These are phyloP conservation scores for Limonomyces culmigenus DNA, from an alignment of 1,284 basidiomycete species.

Conservation along the genomic window DNA sequence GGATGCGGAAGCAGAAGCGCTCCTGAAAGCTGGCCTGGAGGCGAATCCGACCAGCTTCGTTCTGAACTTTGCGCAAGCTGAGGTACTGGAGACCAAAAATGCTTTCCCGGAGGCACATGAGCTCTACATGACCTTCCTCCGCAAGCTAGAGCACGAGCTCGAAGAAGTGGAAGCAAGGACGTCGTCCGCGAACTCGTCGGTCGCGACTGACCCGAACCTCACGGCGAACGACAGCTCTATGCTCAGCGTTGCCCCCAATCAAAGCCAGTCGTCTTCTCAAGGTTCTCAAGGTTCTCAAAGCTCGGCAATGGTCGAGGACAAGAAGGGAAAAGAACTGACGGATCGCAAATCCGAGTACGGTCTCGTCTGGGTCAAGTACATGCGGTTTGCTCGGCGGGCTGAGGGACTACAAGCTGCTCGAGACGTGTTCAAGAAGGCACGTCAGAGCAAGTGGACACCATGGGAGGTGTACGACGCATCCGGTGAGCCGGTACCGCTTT, in stretches of 20 bases:
- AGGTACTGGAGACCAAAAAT: conserved; percentile 55
- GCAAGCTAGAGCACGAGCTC: conserved; percentile 52
- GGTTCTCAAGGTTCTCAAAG: conserved; percentile 26
- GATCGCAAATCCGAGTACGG: conserved; percentile 53
- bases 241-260: conserved; percentile 11
- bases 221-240: conserved; percentile 7
- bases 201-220: neutral
- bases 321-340: conserved; percentile 32
- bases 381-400: conserved; percentile 79
- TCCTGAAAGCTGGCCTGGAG: conserved; percentile 74
- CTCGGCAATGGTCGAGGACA: neutral
- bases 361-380: conserved; percentile 72
- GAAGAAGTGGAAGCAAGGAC: conserved; percentile 42
- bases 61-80: conserved; percentile 80
- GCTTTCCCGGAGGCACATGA: conserved; percentile 53
- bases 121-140: conserved; percentile 58
- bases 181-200: neutral
- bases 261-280: conserved; percentile 25
- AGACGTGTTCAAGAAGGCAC: conserved; percentile 68
- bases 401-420: conserved; percentile 74
- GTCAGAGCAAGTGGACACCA: conserved; percentile 71
- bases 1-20: conserved; percentile 66
- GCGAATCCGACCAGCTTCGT: conserved; percentile 85
- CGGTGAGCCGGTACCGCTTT: conserved; percentile 29
- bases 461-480: conserved; percentile 94